Base-by-base conservation (phyloP, 352 stramenopile genomes). In the Phytopythium chamaehyphon region DNA sequence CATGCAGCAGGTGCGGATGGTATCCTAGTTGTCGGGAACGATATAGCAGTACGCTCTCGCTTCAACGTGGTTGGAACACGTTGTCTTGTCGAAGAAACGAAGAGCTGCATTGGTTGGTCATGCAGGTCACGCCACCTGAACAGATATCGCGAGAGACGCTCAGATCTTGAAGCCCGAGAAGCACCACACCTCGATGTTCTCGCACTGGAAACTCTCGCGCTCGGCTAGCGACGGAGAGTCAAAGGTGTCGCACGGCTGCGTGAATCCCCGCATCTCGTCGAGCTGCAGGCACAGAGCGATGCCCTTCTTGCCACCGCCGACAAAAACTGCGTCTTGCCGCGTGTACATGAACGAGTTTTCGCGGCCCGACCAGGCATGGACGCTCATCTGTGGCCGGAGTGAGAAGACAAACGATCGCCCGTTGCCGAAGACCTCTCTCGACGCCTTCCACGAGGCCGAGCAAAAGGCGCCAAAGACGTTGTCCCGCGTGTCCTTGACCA, bases 401-500 rank as follows among this genome's bases (percentile, higher is more conserved):
- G 71, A 75, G 53, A 91, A 89, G 40, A 89, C 81, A 36, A 91
- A 91, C 22, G 76, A 74, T 15, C 81, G 72, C 2, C 81, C 81
- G 38, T 91, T 91, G n/a, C 81, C 81, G 40, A 86, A 88, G n/a
- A 89, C 66, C 1, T 51, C 57, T 22, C 44, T 55, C 2, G 67
- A 73, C 16, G 74, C 63, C 54, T 74, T 71, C 70, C 80, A 86
- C 43, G 81, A 86, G 8, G 77, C 71, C 3, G 81, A 67, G 36
- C 73, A 88, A 54, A 91, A 91, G 1, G 72, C 81, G 12, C 81
- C 81, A 54, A 91, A 91, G 33, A 91, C 66, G 51, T 87, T 76
- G 54, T 87, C 77, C 14, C 64, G 62, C 15, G 73, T 76, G 55
- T 91, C 81, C 39, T 88, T 77, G 6, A 91, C 52, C 6, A 86